Evolutionary conservation across 176 grass and related monocot species (phyloP), one percentile per base, ranked within the genome.

Genomic region (Oryza coarctata): DNA sequence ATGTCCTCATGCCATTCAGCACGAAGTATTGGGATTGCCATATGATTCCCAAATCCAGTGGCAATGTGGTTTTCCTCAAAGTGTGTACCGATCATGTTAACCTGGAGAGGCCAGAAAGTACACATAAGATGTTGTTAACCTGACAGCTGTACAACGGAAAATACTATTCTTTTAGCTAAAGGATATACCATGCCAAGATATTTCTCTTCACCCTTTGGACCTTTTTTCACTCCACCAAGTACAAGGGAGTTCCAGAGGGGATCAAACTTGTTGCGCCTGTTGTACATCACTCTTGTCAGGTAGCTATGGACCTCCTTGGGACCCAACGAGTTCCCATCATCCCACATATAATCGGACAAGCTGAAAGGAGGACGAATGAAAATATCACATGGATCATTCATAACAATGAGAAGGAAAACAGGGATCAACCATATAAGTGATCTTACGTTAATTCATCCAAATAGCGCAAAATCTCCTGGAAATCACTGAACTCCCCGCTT

Each of bases 1-100:
- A 99, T 70, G 78, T 99, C 97, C 60, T 96, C 93, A 3, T 36
- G 91, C 97, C 97, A 99, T 85, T 99, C 97, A 88, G 74, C 83
- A 76, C 97, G 91, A 74, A 99, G 91, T 67, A 99, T 94, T 1
- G 97, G 97, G 77, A 94, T 89, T 17, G 97, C 97, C 69, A 99
- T 57, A 80, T 99, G 97, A 79, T 99, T 96, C n/a, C 93, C 97
- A 87, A 93, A 99, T 86, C 97, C 97, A 80, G 97, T 99, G n/a
- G 97, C 97, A 28, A 99, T 60, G 79, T 96, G 93, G 66, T 96
- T 86, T 71, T 99, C 97, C 85, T 99, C 97, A 63, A 91, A 99
- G 87, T 99, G 97, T 63, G 97, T 99, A 73, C 93, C 97, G 76
- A 96, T 99, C 97, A 99, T 95, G 80, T 84, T 94, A 83, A 99